A percentile compares a stretch with the other conserved stretches of the same genome.
These are phyloP conservation scores for Aspergillus alliaceus DNA, from an alignment of 2,329 filamentous ascomycete genomes.

Conservation along the genomic window DNA sequence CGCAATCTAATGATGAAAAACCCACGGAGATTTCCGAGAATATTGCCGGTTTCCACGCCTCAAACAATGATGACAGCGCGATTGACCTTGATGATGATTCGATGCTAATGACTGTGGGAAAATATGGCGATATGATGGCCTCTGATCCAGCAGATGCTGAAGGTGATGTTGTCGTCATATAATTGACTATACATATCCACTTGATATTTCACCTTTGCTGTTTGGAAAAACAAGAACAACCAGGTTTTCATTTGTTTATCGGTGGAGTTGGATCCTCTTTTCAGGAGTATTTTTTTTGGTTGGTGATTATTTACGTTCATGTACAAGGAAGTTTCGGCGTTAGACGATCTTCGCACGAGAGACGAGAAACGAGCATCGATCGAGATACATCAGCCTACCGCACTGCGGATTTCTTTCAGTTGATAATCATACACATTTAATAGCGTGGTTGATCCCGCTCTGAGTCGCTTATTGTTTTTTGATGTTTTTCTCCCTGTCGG, in stretches of 20 bases:
- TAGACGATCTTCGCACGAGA: slow-evolving; percentile 31
- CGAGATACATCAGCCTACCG: slow-evolving; percentile 15
- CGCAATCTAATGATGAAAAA: slow-evolving; percentile 39
- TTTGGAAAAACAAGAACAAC: slow-evolving; percentile 12
- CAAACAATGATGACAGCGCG: slow-evolving; percentile 67
- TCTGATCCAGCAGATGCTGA: slow-evolving; percentile 48
- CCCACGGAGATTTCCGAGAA: slow-evolving; percentile 48
- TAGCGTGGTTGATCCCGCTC: slow-evolving; percentile 24
- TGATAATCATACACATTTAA: slow-evolving; percentile 21
- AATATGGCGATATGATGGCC: slow-evolving; percentile 48
- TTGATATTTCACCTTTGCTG: slow-evolving; percentile 13
- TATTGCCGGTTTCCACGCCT: slow-evolving; percentile 29
- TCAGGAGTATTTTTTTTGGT: slow-evolving; percentile 26
- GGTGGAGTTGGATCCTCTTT: slow-evolving; percentile 33
- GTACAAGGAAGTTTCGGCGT: slow-evolving; percentile 25
- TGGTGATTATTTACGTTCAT: slow-evolving; percentile 20
- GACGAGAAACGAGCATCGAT: slow-evolving; percentile 31
- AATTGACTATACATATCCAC: slow-evolving; percentile 16
- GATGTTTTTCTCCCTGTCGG: slow-evolving; percentile 1
- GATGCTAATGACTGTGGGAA: slow-evolving; percentile 42
- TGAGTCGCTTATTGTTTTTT: slow-evolving; percentile 4
- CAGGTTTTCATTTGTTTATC: slow-evolving; percentile 15
- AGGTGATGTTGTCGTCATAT: slow-evolving; percentile 48
- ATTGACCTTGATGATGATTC: slow-evolving; percentile 63
- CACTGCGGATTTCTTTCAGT: slow-evolving; percentile 12